Evolutionary conservation across 2,329 filamentous ascomycete genomes (phyloP).

Genomic region (Colletotrichum salicis): DNA sequence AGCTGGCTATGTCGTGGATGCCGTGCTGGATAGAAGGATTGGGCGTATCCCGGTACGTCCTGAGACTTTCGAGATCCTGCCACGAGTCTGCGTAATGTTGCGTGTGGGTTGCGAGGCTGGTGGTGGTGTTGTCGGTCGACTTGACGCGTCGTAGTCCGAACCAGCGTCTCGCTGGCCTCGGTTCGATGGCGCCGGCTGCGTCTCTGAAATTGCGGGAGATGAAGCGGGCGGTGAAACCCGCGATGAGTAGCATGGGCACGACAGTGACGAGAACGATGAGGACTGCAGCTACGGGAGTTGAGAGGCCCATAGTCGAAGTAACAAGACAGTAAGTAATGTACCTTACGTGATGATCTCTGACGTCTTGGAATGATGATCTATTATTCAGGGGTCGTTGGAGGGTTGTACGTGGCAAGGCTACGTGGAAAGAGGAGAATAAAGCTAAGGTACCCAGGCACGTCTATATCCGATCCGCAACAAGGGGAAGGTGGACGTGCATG

Average conservation of each 20-base stretch:
- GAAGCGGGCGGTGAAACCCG: slow-evolving; percentile 19
- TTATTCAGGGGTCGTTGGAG: not conserved
- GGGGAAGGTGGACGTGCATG: not conserved
- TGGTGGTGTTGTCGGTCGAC: not conserved
- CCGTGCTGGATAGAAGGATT: slow-evolving; percentile 12
- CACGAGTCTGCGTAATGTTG: slow-evolving; percentile 44
- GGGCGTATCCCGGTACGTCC: slow-evolving; percentile 7
- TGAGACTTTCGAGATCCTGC: slow-evolving; percentile 46
- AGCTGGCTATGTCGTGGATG: slow-evolving; percentile 1
- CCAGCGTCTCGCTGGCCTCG: slow-evolving; percentile 14
- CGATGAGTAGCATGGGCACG: slow-evolving; percentile 1
- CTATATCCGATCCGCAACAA: not conserved
- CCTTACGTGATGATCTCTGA: not conserved
- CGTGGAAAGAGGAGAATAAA: not conserved
- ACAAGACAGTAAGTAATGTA: not conserved
- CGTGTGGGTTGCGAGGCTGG: slow-evolving; percentile 7
- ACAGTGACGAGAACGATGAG: slow-evolving; percentile 27
- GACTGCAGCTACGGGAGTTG: slow-evolving; percentile 11
- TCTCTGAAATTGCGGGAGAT: slow-evolving; percentile 28
- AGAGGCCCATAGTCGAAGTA: slow-evolving; percentile 24
- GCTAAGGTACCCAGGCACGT: not conserved
- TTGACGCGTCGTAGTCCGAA: slow-evolving; percentile 17
- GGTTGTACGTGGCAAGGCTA: not conserved
- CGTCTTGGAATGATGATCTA: not conserved
- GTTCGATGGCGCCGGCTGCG: slow-evolving; percentile 25